Percentiles rank a stretch among this genome's conserved stretches.
Conservation (phyloP, 148 eudicot genomes). For the Chenopodium quinoa region DNA sequence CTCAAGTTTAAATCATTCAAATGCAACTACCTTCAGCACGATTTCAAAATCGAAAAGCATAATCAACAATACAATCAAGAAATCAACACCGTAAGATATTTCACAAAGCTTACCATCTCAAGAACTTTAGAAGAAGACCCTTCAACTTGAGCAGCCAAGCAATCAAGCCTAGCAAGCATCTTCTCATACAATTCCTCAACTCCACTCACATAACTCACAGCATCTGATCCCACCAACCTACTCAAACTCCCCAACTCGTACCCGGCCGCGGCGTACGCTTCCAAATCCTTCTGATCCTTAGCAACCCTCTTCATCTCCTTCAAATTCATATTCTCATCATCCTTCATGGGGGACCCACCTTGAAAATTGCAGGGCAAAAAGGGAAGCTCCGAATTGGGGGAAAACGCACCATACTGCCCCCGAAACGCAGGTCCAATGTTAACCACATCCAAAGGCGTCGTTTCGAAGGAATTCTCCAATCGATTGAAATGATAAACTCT, state of each 20-base stretch:
- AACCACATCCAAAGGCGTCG: slow-evolving; percentile 48
- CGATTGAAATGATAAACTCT: slow-evolving; percentile 46
- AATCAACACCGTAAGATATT: not conserved
- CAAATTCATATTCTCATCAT: slow-evolving; percentile 31
- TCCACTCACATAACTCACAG: slow-evolving; percentile 43
- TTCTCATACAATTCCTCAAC: slow-evolving; percentile 75
- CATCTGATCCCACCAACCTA: slow-evolving; percentile 56
- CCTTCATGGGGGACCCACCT: slow-evolving; percentile 48
- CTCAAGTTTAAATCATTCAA: not conserved
- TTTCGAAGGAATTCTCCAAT: slow-evolving; percentile 32
- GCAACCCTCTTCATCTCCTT: slow-evolving; percentile 31
- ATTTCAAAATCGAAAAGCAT: not conserved
- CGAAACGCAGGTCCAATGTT: slow-evolving; percentile 84
- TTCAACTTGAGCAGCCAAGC: slow-evolving; percentile 60
- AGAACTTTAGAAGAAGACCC: slow-evolving; percentile 57
- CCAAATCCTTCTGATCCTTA: slow-evolving; percentile 46
- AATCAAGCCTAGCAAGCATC: slow-evolving; percentile 71
- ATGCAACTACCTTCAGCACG: not conserved
- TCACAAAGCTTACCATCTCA: slow-evolving; percentile 50
- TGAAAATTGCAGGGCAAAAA: slow-evolving; percentile 33
- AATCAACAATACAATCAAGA: no score
- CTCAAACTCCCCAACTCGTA: slow-evolving; percentile 54
- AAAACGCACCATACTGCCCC: slow-evolving; percentile 56
- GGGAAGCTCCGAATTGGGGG: slow-evolving; percentile 57
- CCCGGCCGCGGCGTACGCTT: slow-evolving; percentile 48